phyloP scores from a whole-genome alignment of 164 flowering plant species.

The Magnolia kwangsiensis region DNA sequence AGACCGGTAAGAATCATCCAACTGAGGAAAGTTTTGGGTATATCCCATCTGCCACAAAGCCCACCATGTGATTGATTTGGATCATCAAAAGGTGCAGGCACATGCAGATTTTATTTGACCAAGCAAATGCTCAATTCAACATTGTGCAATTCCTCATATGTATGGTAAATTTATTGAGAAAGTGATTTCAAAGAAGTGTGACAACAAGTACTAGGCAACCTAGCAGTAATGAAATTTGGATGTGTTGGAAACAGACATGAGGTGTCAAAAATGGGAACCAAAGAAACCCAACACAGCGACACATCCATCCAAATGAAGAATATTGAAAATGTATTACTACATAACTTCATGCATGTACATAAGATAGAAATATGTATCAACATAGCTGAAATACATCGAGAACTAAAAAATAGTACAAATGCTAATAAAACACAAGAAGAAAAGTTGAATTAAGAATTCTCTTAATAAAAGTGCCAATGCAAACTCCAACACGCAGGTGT shows the following conservation, averaged over 20 bases:
- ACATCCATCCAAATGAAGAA: background rate
- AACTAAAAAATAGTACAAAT: background rate
- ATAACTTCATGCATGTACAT: too few relatives aligned
- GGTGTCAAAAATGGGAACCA: background rate
- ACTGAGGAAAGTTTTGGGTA: background rate
- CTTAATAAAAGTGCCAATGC: background rate
- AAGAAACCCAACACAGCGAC: background rate
- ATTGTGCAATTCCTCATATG: background rate
- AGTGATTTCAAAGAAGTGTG: too few relatives aligned
- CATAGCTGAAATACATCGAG: background rate
- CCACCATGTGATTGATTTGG: background rate
- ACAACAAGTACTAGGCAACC: background rate
- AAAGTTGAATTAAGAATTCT: background rate
- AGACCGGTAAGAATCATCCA: background rate
- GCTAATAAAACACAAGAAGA: background rate
- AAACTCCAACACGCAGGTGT: background rate
- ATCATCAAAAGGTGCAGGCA: background rate
- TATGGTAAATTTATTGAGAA: too few relatives aligned
- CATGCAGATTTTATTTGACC: background rate
- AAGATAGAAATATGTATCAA: background rate
- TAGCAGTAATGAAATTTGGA: background rate
- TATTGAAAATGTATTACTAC: background rate
- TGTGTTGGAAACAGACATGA: background rate
- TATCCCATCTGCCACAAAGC: background rate
- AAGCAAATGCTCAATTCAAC: background rate